Evolutionary conservation across 129 eudicot species (phyloP), one percentile per base, ranked within the genome.

Genomic region (Escallonia herrerae): DNA sequence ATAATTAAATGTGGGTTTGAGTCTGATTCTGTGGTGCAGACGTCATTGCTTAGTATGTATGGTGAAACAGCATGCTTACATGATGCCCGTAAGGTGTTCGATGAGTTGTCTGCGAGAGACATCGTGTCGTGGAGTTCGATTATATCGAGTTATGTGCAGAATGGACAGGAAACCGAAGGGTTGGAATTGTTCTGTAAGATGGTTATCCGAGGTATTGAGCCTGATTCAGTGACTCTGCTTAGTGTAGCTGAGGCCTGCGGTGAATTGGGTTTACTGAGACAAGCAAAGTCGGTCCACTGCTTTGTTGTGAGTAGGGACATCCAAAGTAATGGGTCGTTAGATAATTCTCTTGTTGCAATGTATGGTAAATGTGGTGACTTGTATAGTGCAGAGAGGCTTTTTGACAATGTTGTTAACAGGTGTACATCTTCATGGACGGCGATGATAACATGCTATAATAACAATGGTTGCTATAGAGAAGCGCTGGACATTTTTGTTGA

Each of bases 41-140:
- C 95, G 11, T 74, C 90, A 7, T 54, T 90, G 77, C 13, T 90
- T 56, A 76, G 72, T 68, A 69, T 90, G 88, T 86, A 90, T 56
- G 95, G 95, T 53, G 95, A 90, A 65, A 43, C 61, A 14, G 79
- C 75, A 8, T 77, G 76, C 22, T 48, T 83, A 68, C 44, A n/a
- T 50, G 46, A 71, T 60, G 97, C 91, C 4, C 67, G 81, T 6
- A 70, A 66, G 3, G 60, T 86, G 71, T 90, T 90, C 40, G 95
- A 81, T 46, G 84, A 79, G 69, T 72, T 86, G 97, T 58, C 76
- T 62, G 72, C 41, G 6, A 81, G 78, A 60, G 97, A 90, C 47
- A 68, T 82, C 62, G 84, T 90, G 63, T 81, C 80, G 15, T 90
- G 97, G 97, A 90, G 97, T 68, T 86, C 95, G 4, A 56, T 86